Evolutionary conservation across 2,329 filamentous ascomycete species (phyloP), one percentile per base, ranked within the genome.

Genomic region (Penicillium sp.): DNA sequence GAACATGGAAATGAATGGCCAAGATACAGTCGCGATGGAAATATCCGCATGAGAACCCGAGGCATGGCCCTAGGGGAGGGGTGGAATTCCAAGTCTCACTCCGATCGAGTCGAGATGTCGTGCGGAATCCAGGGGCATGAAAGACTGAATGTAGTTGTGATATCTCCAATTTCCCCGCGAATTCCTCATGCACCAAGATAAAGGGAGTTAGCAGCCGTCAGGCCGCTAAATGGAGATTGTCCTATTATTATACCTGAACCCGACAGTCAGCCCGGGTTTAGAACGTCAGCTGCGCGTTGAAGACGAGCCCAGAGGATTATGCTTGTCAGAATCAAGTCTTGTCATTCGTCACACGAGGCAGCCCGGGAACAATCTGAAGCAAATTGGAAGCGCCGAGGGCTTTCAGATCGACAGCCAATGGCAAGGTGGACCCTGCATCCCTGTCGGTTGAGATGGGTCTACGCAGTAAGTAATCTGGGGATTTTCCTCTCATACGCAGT

Each of bases 381-480:
- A 55, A 47, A 57, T 56, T 54, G 54, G 60, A 59, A 59, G 57
- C 64, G 62, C 63, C 56, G 55, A 46, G 31, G 52, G 52, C 53
- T 55, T 61, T 53, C 4, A 60, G 64, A 62, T 64, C 59, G 46
- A 43, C 50, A 39, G 31, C 58, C 57, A 61, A 58, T 54, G 46
- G 55, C 49, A 55, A 56, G 54, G 57, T 53, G 50, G 36, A 45
- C 37, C 52, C 50, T 42, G 53, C 53, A 50, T 53, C 50, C 55
- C 50, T 55, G 52, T 43, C 55, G 55, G 59, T 55, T 54, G 37
- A 37, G 42, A 42, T 35, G 28, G 33, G 44, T 39, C 38, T 42
- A 46, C 37, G n/a, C n/a, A n/a, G n/a, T n/a, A n/a, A n/a, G 27
- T 35, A 25, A 7, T 25, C 22, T 25, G 22, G 36, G 16, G 5